Conservation (phyloP, 1,139 yeast genomes). For the Saccharomyces uvarum region DNA sequence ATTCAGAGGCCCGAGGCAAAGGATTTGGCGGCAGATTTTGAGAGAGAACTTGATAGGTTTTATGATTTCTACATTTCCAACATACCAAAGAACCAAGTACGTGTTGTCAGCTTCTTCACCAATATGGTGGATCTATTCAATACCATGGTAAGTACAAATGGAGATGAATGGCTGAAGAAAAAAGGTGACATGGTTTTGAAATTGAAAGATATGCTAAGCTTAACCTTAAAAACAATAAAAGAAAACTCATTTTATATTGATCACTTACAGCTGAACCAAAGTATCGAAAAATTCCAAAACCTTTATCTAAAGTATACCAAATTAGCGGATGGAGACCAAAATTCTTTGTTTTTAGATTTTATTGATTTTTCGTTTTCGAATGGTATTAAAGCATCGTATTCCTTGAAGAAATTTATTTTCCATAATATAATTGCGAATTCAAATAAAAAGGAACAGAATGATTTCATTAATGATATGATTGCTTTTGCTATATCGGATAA, state of each 20-base stretch:
- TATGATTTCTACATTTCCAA: slow-evolving; percentile 25
- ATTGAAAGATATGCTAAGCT: slow-evolving; percentile 24
- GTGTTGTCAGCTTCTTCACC: slow-evolving; percentile 39
- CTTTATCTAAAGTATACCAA: slow-evolving; percentile 46
- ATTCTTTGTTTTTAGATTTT: slow-evolving; percentile 40
- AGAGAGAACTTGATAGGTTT: slow-evolving; percentile 42
- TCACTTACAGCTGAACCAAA: slow-evolving; percentile 69
- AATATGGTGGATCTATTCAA: slow-evolving; percentile 61
- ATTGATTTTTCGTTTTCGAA: slow-evolving; percentile 26
- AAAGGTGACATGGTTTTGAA: slow-evolving; percentile 39
- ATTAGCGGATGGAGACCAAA: slow-evolving; percentile 33
- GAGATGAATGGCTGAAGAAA: slow-evolving; percentile 52
- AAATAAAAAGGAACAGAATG: slow-evolving; percentile 42
- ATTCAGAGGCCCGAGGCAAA: slow-evolving; percentile 43
- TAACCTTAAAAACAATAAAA: slow-evolving; percentile 21
- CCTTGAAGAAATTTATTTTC: slow-evolving; percentile 53
- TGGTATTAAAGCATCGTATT: slow-evolving; percentile 34
- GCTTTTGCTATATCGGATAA: slow-evolving; percentile 41
- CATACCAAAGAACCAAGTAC: slow-evolving; percentile 27
- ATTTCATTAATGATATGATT: slow-evolving; percentile 47
- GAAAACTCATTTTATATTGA: slow-evolving; percentile 28
- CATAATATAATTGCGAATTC: slow-evolving; percentile 46
- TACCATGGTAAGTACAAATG: slow-evolving; percentile 44
- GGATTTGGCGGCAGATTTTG: slow-evolving; percentile 48
- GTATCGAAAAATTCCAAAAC: slow-evolving; percentile 53